Evolutionary conservation across 345 rosid genomes (phyloP), one percentile per base, ranked within the genome.

Genomic region (Barbarea vulgaris): DNA sequence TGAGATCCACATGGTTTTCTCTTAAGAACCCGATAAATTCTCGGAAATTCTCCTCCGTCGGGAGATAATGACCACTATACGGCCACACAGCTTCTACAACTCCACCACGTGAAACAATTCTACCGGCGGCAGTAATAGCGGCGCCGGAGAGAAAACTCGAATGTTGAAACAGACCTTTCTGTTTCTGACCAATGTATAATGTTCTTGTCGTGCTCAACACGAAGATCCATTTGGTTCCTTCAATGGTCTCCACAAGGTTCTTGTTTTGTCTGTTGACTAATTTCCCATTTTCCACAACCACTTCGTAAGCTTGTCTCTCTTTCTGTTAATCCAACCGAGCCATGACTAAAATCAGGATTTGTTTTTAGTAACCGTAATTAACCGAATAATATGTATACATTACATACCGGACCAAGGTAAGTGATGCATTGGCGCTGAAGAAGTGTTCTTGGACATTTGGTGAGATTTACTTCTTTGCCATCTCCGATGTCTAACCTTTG

Each of bases 51-150:
- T 89, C 99, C 53, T 92, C 98, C 0, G 97, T 95, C 9, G 99
- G 99, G 61, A 54, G 97, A 76, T 95, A 95, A 76, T 95, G 99
- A 53, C 99, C 99, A 52, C 99, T 95, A 61, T 95, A 92, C 0
- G 98, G 97, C 99, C 98, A 95, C 34, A 92, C 81, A 25, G 98
- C 98, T 95, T 89, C 63, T 42, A 84, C 14, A 62, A 80, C 75
- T 19, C 96, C 96, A 2, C 60, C 48, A 19, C 24, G 88, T 3
- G 81, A 88, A 7, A 87, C 84, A 70, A 92, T 70, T 83, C 91
- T 81, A 14, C 97, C 91, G 1, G 93, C 92, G 4, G 93, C 87
- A 3, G 83, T 82, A 24, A 92, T 83, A 6, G 97, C 93, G 1
- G 84, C 97, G 1, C 97, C 96, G 6, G 93, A 86, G 12, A 91